A percentile compares a stretch with the other conserved stretches of the same genome.
These are phyloP conservation scores for Lunularia cruciata DNA, from an alignment of 225 moss, liverwort and hornwort genomes.

Conservation along the genomic window DNA sequence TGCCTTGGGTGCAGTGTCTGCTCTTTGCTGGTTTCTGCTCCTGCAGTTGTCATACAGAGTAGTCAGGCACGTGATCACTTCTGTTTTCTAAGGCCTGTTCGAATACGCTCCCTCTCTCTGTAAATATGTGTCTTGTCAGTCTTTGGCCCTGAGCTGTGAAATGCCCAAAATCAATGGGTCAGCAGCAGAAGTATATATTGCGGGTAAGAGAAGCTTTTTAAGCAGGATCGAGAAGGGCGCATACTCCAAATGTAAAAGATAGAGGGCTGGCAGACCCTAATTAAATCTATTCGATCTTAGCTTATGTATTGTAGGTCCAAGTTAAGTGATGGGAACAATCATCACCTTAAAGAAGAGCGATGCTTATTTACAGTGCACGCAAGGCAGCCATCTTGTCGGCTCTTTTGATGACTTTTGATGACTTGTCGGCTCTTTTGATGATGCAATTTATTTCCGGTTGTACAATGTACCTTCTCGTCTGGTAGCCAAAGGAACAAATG, in stretches of 20 bases:
- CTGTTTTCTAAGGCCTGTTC: conserved; percentile 24
- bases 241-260: neutral
- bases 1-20: conserved; percentile 67
- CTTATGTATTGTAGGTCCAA: too few relatives aligned
- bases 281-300: too few relatives aligned
- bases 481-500: too few relatives aligned
- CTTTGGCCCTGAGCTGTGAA: too few relatives aligned
- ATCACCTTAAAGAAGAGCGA: neutral
- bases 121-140: conserved; percentile 5
- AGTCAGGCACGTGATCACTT: conserved; percentile 42
- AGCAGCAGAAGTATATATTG: neutral
- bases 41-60: conserved; percentile 61
- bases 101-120: neutral
- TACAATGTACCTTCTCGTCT: too few relatives aligned
- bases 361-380: neutral
- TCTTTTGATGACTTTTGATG: too few relatives aligned
- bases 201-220: neutral
- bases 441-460: neutral
- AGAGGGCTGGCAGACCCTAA: too few relatives aligned
- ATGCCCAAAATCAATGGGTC: neutral
- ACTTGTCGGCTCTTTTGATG: too few relatives aligned
- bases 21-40: conserved; percentile 66
- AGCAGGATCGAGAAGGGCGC: neutral
- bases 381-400: neutral
- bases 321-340: conserved; percentile 2